phyloP scores from a whole-genome alignment of 805 yeast genomes.

The Yarrowia bubula region DNA sequence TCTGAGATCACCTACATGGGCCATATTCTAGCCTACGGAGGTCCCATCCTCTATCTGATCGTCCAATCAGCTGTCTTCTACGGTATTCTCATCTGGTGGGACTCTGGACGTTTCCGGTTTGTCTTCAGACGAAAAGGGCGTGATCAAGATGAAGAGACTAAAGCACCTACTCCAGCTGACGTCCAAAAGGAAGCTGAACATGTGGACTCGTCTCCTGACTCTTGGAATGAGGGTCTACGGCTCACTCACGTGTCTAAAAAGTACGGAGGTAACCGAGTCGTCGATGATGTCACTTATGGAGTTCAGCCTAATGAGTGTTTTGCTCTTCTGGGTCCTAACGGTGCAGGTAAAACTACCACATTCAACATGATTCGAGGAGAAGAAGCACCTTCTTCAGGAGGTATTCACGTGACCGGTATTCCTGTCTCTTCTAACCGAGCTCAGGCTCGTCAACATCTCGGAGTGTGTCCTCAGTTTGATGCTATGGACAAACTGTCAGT shows the following conservation, averaged over 20 bases:
- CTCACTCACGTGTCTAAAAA: conserved; percentile 37
- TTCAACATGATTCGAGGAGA: conserved; percentile 43
- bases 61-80: conserved; percentile 35
- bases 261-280: conserved; percentile 35
- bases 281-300: conserved; percentile 41
- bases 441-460: conserved; percentile 39
- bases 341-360: conserved; percentile 42
- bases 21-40: conserved; percentile 39
- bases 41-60: conserved; percentile 39
- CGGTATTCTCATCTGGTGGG: conserved; percentile 38
- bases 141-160: conserved; percentile 29
- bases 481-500: conserved; percentile 42
- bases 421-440: conserved; percentile 35
- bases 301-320: conserved; percentile 39
- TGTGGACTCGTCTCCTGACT: conserved; percentile 32
- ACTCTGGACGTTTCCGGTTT: conserved; percentile 38
- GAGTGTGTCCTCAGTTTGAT: conserved; percentile 43
- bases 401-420: conserved; percentile 36
- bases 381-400: conserved; percentile 36
- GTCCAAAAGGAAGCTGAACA: conserved; percentile 33
- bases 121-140: conserved; percentile 3
- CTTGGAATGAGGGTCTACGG: conserved; percentile 35
- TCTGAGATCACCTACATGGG: conserved; percentile 36
- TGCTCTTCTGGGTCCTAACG: conserved; percentile 42
- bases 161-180: conserved; percentile 31